These are phyloP conservation scores for Ploettnerulaceae sp. DNA, from an alignment of 2,329 filamentous ascomycete species.

Conservation along the genomic window DNA sequence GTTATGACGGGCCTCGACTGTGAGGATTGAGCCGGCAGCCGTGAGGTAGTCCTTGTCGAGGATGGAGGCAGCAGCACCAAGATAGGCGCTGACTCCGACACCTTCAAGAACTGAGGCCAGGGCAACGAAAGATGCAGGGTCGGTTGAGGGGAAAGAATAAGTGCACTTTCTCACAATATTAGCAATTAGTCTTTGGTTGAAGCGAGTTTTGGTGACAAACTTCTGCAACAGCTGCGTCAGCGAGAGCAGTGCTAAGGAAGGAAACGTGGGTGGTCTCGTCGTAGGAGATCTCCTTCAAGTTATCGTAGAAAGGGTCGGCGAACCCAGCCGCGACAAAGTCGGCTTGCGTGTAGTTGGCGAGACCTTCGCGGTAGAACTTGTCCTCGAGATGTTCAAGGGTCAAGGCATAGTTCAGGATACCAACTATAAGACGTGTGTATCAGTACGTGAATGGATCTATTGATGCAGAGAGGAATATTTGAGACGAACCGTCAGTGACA, in stretches of 20 bases:
- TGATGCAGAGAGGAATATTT: not conserved
- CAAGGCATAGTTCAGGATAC: slow-evolving; percentile 44
- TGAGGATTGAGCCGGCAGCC: slow-evolving; percentile 57
- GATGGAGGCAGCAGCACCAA: slow-evolving; percentile 55
- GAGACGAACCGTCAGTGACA: slow-evolving; percentile 16
- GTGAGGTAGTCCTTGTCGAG: slow-evolving; percentile 54
- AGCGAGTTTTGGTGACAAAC: not conserved
- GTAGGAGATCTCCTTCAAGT: slow-evolving; percentile 46
- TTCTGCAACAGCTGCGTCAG: slow-evolving; percentile 45
- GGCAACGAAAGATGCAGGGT: slow-evolving; percentile 46
- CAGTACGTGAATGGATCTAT: not conserved
- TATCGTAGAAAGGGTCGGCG: slow-evolving; percentile 48
- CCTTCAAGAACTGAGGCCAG: slow-evolving; percentile 51
- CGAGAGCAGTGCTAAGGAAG: slow-evolving; percentile 48
- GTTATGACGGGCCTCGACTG: slow-evolving; percentile 59
- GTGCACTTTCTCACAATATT: slow-evolving; percentile 36
- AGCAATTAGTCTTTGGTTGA: not conserved
- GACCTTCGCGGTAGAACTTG: slow-evolving; percentile 56
- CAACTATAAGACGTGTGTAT: slow-evolving; percentile 3
- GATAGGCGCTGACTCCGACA: slow-evolving; percentile 55
- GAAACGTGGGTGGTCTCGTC: slow-evolving; percentile 46
- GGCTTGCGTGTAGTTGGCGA: slow-evolving; percentile 49
- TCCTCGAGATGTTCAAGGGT: slow-evolving; percentile 55
- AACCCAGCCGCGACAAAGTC: slow-evolving; percentile 51
- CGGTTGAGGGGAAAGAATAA: slow-evolving; percentile 50